Conservation (phyloP, 192 early-diverging fungal species). For the Backusella macrospora region DNA sequence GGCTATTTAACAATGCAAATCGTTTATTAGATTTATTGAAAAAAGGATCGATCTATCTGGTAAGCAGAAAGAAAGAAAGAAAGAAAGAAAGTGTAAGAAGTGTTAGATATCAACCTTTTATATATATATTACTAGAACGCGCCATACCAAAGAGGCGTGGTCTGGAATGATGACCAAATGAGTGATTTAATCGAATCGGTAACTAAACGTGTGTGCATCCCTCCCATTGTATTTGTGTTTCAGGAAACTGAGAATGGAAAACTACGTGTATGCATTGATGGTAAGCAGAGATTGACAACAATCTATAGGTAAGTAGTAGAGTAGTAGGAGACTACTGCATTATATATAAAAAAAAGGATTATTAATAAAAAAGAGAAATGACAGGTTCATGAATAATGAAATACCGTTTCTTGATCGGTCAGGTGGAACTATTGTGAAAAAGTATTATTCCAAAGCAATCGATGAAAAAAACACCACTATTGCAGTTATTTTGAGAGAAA, state of each 20-base stretch:
- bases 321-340: background rate
- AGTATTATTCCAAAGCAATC: background rate
- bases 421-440: background rate
- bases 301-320: background rate
- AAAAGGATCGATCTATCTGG: background rate
- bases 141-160: slow-evolving; percentile 9
- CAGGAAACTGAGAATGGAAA: background rate
- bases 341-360: background rate
- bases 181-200: slow-evolving; percentile 9
- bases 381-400: slow-evolving; percentile 24
- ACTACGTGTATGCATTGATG: background rate
- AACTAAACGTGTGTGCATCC: background rate
- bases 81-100: background rate
- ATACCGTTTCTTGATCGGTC: background rate
- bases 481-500: background rate
- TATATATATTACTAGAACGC: slow-evolving; percentile 5
- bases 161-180: slow-evolving; percentile 9
- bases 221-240: background rate
- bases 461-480: background rate
- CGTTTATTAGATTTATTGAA: background rate
- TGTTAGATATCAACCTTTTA: background rate
- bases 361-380: background rate
- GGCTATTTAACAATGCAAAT: background rate
- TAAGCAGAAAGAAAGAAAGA: background rate
- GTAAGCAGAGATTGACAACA: slow-evolving; percentile 15